Conservation (phyloP, 495 filamentous ascomycete species). For the Baudoinia panamericana region DNA sequence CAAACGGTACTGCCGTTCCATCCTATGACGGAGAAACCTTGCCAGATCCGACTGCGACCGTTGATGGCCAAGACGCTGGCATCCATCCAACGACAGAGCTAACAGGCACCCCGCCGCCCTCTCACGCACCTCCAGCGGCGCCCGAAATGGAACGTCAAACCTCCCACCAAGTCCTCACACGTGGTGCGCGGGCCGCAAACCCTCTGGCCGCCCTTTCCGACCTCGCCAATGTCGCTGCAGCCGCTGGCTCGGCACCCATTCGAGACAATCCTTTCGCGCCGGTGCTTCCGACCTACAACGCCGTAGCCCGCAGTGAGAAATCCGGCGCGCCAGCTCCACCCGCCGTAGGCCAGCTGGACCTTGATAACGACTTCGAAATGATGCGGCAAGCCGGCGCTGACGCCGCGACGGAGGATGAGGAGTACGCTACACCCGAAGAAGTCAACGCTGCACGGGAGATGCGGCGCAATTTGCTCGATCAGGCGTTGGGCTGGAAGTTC, state of each 20-base stretch:
- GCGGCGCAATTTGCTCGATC: conserved; percentile 14
- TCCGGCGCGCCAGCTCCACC: conserved; percentile 26
- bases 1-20: conserved; percentile 7
- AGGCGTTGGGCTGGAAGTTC: conserved; percentile 4
- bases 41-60: neutral
- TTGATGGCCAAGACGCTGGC: conserved; percentile 8
- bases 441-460: conserved; percentile 1
- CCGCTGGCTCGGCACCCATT: conserved; percentile 6
- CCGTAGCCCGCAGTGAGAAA: conserved; percentile 21
- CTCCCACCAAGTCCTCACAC: conserved; percentile 22
- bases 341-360: conserved; percentile 23
- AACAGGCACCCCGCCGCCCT: conserved; percentile 8
- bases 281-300: conserved; percentile 21
- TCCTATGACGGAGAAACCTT: conserved; percentile 11
- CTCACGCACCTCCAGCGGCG: conserved; percentile 19
- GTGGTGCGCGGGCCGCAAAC: conserved; percentile 25
- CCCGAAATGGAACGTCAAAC: conserved; percentile 27
- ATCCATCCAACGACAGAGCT: conserved; percentile 21
- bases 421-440: too few species aligned
- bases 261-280: conserved; percentile 20
- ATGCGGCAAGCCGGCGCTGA: conserved; percentile 22
- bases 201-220: conserved; percentile 21
- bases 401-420: conserved; percentile 25
- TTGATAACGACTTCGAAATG: conserved; percentile 29
- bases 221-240: conserved; percentile 18